Evolutionary conservation across 1,284 basidiomycete species (phyloP).

Genomic region (Irpex rosettiformis): DNA sequence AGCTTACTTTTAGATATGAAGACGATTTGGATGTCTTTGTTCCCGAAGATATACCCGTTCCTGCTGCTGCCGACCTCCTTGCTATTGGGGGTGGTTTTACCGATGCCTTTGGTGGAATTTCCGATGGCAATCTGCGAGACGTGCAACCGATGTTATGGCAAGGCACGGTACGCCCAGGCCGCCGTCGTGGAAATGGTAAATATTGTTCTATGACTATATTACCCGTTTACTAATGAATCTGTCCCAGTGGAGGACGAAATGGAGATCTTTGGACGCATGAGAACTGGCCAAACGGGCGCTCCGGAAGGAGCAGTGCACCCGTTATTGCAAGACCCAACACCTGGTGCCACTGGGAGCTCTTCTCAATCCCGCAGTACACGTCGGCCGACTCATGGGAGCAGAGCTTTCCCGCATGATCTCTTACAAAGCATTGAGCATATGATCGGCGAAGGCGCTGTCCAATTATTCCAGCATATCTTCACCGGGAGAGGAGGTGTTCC

Average conservation of each 20-base stretch:
- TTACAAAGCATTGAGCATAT: conserved; percentile 81
- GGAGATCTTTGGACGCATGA: conserved; percentile 60
- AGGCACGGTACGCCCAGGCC: conserved; percentile 36
- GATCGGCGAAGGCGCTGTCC: conserved; percentile 78
- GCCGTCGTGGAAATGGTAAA: conserved; percentile 50
- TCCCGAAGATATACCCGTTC: conserved; percentile 33
- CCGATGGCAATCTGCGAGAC: conserved; percentile 27
- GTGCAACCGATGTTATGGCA: conserved; percentile 49
- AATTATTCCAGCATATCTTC: conserved; percentile 81
- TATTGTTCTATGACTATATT: conserved; percentile 5
- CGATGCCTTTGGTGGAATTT: conserved; percentile 30
- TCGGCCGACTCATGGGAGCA: conserved; percentile 49
- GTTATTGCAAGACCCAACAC: conserved; percentile 65
- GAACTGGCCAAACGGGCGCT: conserved; percentile 44
- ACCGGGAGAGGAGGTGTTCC: conserved; percentile 37
- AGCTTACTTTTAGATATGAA: conserved; percentile 37
- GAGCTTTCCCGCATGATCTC: conserved; percentile 54
- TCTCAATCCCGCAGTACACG: conserved; percentile 50
- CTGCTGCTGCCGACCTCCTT: conserved; percentile 46
- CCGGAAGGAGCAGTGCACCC: conserved; percentile 79
- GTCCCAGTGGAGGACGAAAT: conserved; percentile 45
- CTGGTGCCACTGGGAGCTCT: conserved; percentile 40
- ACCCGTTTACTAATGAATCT: conserved; percentile 6
- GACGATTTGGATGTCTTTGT: conserved; percentile 48
- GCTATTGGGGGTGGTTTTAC: conserved; percentile 50